phyloP scores from a whole-genome alignment of 2,329 filamentous ascomycete genomes.

The Penicillium sp. region DNA sequence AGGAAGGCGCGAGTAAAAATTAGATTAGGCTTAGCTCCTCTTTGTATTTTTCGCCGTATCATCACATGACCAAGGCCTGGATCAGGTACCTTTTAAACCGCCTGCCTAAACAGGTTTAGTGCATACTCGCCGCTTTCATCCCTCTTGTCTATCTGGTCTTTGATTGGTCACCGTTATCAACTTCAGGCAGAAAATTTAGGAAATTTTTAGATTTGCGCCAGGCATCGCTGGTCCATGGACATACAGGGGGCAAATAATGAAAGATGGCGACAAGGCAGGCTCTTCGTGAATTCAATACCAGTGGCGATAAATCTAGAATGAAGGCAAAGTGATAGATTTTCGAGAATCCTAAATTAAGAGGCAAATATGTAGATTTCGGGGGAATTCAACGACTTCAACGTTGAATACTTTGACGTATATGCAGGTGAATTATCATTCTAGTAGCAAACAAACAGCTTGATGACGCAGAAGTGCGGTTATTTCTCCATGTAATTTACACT shows the following conservation, averaged over 20 bases:
- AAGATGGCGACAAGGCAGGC: background rate
- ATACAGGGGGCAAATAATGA: slow-evolving; percentile 2
- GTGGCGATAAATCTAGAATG: background rate
- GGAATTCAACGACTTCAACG: background rate
- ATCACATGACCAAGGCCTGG: slow-evolving; percentile 6
- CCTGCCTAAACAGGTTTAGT: background rate
- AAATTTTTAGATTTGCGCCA: background rate
- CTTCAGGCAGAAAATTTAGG: background rate
- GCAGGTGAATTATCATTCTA: background rate
- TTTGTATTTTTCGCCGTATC: slow-evolving; percentile 1
- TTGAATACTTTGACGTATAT: too few relatives aligned
- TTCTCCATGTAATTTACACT: background rate
- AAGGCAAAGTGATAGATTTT: background rate
- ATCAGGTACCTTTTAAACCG: slow-evolving; percentile 2
- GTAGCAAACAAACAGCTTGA: background rate
- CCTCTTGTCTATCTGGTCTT: background rate
- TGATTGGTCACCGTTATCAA: background rate
- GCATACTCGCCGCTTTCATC: background rate
- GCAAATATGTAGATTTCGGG: background rate
- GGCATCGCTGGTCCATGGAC: slow-evolving; percentile 3
- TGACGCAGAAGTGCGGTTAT: background rate
- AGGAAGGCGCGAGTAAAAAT: slow-evolving; percentile 27
- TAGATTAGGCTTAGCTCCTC: slow-evolving; percentile 29
- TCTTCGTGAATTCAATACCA: background rate
- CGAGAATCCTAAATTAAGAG: background rate